These are phyloP conservation scores for Aureobasidium zeae DNA, from an alignment of 2,329 filamentous ascomycete species.

Conservation along the genomic window DNA sequence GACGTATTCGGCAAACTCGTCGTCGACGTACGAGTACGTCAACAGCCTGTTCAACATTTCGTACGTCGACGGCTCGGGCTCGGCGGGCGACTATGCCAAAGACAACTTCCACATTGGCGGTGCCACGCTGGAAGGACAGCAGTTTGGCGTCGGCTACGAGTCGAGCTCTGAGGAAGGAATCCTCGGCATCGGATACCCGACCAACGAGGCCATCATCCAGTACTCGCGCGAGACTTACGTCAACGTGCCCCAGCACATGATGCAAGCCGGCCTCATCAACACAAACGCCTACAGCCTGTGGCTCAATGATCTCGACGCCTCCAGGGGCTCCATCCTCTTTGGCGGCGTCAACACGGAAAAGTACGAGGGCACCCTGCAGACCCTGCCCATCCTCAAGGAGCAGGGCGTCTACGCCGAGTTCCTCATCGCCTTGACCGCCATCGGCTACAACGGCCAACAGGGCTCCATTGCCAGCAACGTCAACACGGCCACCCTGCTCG, in stretches of 20 bases:
- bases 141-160: slow-evolving; percentile 65
- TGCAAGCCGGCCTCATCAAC: slow-evolving; percentile 52
- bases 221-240: slow-evolving; percentile 43
- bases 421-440: slow-evolving; percentile 43
- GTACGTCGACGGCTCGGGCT: slow-evolving; percentile 73
- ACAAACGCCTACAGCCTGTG: slow-evolving; percentile 61
- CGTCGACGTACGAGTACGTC: slow-evolving; percentile 66
- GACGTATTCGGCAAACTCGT: slow-evolving; percentile 59
- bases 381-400: slow-evolving; percentile 49
- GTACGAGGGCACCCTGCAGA: slow-evolving; percentile 54
- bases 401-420: slow-evolving; percentile 43
- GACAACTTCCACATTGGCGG: slow-evolving; percentile 59
- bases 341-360: slow-evolving; percentile 73
- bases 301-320: slow-evolving; percentile 50
- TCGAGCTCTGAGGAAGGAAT: slow-evolving; percentile 59
- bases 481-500: slow-evolving; percentile 52
- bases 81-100: slow-evolving; percentile 68
- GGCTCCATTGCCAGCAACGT: slow-evolving; percentile 36
- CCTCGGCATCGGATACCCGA: slow-evolving; percentile 71
- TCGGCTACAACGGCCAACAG: slow-evolving; percentile 35
- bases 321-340: slow-evolving; percentile 63
- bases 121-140: slow-evolving; percentile 46
- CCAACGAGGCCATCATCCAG: slow-evolving; percentile 67
- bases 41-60: slow-evolving; percentile 75
- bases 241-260: slow-evolving; percentile 57